Percentiles rank a stretch among this genome's conserved stretches.
Conservation (phyloP, 1,139 yeast species). For the Yamadazyma conglobata region DNA sequence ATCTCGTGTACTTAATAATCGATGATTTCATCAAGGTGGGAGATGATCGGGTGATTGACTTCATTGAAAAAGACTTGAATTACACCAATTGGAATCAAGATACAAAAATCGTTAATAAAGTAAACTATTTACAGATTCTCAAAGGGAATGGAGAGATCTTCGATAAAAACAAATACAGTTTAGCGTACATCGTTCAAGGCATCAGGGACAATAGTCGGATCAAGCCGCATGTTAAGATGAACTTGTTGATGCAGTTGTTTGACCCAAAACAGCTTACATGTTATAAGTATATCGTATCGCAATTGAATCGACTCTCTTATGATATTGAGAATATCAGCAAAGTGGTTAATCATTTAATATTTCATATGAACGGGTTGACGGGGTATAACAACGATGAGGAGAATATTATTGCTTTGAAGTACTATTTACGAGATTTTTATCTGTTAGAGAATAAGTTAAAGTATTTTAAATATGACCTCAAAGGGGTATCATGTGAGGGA, state of each 20-base stretch:
- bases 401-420: conserved; percentile 7
- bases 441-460: conserved; percentile 7
- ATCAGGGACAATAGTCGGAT: conserved; percentile 5
- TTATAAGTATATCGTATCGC: conserved; percentile 6
- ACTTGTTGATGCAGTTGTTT: conserved; percentile 1
- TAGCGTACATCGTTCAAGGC: conserved; percentile 16
- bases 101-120: conserved; percentile 28
- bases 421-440: conserved; percentile 7
- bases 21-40: conserved; percentile 37
- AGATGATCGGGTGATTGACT: conserved; percentile 26
- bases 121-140: conserved; percentile 21
- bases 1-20: conserved; percentile 28
- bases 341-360: conserved; percentile 6
- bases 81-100: conserved; percentile 29
- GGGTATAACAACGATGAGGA: conserved; percentile 2
- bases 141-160: conserved; percentile 4
- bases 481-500: not conserved
- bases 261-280: conserved; percentile 1
- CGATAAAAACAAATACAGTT: conserved; percentile 13
- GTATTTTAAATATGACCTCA: conserved; percentile 3
- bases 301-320: conserved; percentile 4
- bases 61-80: conserved; percentile 34
- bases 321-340: conserved; percentile 7
- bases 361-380: conserved; percentile 8
- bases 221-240: not conserved